Evolutionary conservation across 1,284 basidiomycete genomes (phyloP), one percentile per base, ranked within the genome.

Genomic region (Naganishia cerealis): DNA sequence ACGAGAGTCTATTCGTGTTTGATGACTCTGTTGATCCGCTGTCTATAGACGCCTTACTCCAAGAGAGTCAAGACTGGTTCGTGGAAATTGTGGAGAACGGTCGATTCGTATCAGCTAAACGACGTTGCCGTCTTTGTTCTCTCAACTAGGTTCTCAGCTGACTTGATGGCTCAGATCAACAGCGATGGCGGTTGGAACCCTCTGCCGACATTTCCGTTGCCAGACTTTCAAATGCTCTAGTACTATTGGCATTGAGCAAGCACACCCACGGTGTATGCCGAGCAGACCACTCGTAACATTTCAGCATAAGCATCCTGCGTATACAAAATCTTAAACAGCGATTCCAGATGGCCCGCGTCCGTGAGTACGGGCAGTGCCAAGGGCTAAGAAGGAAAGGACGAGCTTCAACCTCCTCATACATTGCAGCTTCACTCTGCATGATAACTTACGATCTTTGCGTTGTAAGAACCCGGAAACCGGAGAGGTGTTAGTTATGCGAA

Each of bases 41-140:
- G 10, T 58, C 62, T 1, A 69, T 69, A 43, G 67, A 69, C 36
- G 61, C 55, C 5, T 39, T 69, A n/a, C 48, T 69, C 12, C 56
- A 69, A 40, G 67, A 69, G n/a, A 65, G 61, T 52, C 61, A 69
- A 57, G 67, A 65, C 29, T 69, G 67, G 67, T 69, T 57, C 33
- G 66, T 62, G 3, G 36, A 13, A 10, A 8, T 8, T 7, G 6
- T n/a, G 12, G 13, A 3, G 36, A 21, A 7, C 12, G 8, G 10
- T 24, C 18, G 3, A 50, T 18, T 24, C 12, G 7, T 54, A 38
- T 38, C 29, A 50, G 46, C 46, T 50, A 7, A 50, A 50, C 1
- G 24, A 12, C 33, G 24, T 52, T 46, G 29, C 29, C 39, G 26
- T 21, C 12, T n/a, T 26, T 26, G 6, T 21, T 16, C 3, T 36